Conservation (phyloP, 1,284 basidiomycete genomes). For the Trametes versicolor region DNA sequence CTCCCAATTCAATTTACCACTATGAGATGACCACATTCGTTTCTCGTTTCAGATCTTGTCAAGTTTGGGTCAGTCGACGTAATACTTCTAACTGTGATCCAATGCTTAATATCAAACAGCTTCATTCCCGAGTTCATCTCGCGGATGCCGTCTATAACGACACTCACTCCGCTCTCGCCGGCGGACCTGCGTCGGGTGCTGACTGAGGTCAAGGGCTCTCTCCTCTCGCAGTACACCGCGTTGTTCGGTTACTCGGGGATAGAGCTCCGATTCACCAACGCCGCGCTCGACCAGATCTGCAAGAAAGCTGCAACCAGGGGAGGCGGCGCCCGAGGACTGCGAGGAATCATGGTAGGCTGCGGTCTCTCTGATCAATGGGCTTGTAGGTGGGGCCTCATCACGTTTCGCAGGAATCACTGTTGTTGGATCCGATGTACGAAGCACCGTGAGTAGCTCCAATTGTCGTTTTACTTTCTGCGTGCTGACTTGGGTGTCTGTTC, state of each 20-base stretch:
- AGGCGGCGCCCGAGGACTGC: constrained; percentile 89
- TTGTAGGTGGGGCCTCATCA: neutral
- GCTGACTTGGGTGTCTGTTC: constrained; percentile 9
- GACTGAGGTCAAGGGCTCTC: constrained; percentile 90
- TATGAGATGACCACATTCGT: constrained; percentile 4
- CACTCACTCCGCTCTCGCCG: constrained; percentile 77
- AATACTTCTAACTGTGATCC: neutral
- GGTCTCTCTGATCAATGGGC: neutral
- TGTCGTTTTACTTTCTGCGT: neutral
- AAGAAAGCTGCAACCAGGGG: constrained; percentile 80
- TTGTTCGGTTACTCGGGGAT: constrained; percentile 85
- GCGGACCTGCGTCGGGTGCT: constrained; percentile 89
- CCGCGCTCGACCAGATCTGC: constrained; percentile 82
- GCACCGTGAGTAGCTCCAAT: constrained; percentile 74
- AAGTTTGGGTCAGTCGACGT: constrained; percentile 74
- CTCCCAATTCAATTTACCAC: neutral
- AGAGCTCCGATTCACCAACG: constrained; percentile 84
- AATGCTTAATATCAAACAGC: constrained; percentile 45
- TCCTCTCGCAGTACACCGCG: constrained; percentile 89
- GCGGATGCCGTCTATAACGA: constrained; percentile 88
- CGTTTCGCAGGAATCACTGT: constrained; percentile 68
- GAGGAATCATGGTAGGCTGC: constrained; percentile 83
- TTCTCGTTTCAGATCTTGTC: constrained; percentile 77
- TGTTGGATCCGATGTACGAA: constrained; percentile 92
- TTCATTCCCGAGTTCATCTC: constrained; percentile 97